These are phyloP conservation scores for Apiospora koreana DNA, from an alignment of 2,329 filamentous ascomycete species.

Conservation along the genomic window DNA sequence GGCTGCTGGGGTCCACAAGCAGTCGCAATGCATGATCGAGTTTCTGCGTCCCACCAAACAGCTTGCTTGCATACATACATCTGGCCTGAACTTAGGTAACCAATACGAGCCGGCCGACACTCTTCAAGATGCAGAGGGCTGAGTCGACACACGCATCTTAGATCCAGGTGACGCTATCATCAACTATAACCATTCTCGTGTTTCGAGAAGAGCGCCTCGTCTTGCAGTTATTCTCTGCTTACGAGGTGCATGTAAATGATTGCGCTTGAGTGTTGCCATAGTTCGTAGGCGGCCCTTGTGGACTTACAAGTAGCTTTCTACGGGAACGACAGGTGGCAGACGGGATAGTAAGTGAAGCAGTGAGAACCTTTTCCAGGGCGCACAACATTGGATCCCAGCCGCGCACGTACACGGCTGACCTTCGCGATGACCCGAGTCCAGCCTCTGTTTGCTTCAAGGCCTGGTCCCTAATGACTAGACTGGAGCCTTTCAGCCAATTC, in stretches of 20 bases:
- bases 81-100: background rate
- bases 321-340: background rate
- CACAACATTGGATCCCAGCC: background rate
- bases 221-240: background rate
- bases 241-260: background rate
- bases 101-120: background rate
- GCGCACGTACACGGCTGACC: background rate
- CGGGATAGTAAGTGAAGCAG: background rate
- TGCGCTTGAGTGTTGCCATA: background rate
- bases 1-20: background rate
- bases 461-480: background rate
- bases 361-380: background rate
- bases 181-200: background rate
- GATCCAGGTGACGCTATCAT: background rate
- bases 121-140: background rate
- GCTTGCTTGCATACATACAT: conserved; percentile 1
- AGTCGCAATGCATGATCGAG: conserved; percentile 9
- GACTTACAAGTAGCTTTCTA: background rate
- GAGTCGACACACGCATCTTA: background rate
- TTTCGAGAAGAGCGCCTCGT: background rate
- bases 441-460: background rate
- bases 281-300: background rate
- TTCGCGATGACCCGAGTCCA: background rate
- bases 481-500: background rate
- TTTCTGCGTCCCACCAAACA: background rate